Percentiles rank a stretch among this genome's conserved stretches.
Evolutionary conservation across 768 basidiomycete species (phyloP).

Genomic region (Russula dissimulans): DNA sequence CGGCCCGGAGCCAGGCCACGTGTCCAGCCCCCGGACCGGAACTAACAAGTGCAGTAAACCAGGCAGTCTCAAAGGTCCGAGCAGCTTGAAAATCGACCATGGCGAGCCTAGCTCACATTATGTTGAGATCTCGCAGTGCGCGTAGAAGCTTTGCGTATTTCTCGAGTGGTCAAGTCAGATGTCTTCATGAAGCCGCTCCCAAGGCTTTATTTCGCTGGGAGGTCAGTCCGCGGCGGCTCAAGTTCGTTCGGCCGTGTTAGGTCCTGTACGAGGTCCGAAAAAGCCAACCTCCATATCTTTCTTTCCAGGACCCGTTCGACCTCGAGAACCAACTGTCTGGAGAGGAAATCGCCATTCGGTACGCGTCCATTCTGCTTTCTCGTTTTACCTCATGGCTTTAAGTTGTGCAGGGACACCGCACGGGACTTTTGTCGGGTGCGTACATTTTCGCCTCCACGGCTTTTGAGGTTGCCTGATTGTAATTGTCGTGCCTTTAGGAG

Average conservation of each 20-base stretch:
- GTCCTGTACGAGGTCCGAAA: neutral
- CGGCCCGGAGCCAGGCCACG: too few species aligned
- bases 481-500: slow-evolving; percentile 40
- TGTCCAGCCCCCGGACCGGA: too few species aligned
- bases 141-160: neutral
- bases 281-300: neutral
- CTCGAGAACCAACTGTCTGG: slow-evolving; percentile 75
- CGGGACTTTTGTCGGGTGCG: slow-evolving; percentile 70
- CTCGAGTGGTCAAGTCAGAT: neutral
- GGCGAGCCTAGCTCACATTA: neutral
- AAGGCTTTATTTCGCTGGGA: slow-evolving; percentile 24
- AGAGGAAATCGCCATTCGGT: slow-evolving; percentile 88
- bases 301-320: slow-evolving; percentile 67
- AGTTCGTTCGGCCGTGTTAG: too few species aligned
- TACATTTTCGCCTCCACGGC: neutral
- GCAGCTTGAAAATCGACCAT: too few species aligned
- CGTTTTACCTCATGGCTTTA: neutral
- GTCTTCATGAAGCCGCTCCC: neutral
- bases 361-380: slow-evolving; percentile 15
- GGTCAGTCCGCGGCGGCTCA: slow-evolving; percentile 15
- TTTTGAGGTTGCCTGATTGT: neutral
- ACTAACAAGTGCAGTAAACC: neutral
- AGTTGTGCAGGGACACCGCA: slow-evolving; percentile 57
- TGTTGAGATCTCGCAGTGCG: neutral
- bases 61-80: too few species aligned